A percentile compares a stretch with the other conserved stretches of the same genome.
Evolutionary conservation across 2,329 filamentous ascomycete species (phyloP).

Genomic region (Cadophora sp.): DNA sequence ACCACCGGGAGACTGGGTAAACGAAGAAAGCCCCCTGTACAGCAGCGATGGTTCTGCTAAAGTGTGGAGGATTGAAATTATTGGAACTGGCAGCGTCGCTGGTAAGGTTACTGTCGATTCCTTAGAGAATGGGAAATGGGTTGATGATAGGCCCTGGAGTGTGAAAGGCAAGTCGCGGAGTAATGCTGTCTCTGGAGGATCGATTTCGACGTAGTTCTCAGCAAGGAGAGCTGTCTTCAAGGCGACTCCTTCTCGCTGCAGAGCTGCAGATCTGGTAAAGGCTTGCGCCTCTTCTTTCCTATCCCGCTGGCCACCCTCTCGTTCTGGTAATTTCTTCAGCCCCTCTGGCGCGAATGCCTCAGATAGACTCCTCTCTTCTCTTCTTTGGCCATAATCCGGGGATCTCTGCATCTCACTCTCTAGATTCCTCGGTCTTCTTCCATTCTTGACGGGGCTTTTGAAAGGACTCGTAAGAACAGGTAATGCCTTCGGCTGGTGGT

Average conservation of each 20-base stretch:
- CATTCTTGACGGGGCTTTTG: slow-evolving; percentile 42
- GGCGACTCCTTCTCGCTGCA: slow-evolving; percentile 40
- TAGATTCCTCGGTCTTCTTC: slow-evolving; percentile 30
- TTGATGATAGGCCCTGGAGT: slow-evolving; percentile 88
- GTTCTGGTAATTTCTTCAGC: slow-evolving; percentile 46
- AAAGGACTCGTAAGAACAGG: slow-evolving; percentile 43
- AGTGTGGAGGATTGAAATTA: slow-evolving; percentile 86
- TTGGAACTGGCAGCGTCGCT: slow-evolving; percentile 77
- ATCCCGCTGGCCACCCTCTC: slow-evolving; percentile 44
- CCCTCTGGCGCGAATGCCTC: slow-evolving; percentile 63
- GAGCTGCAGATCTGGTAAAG: slow-evolving; percentile 38
- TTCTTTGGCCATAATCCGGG: slow-evolving; percentile 47
- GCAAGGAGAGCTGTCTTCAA: slow-evolving; percentile 62
- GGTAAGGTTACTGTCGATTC: slow-evolving; percentile 78
- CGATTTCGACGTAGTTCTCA: slow-evolving; percentile 61
- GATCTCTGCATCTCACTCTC: slow-evolving; percentile 35
- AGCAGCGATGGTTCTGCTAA: slow-evolving; percentile 93
- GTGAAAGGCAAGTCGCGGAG: slow-evolving; percentile 89
- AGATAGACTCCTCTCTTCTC: slow-evolving; percentile 46
- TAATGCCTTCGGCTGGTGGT: slow-evolving; percentile 52
- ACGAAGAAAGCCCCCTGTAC: slow-evolving; percentile 80
- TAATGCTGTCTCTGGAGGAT: slow-evolving; percentile 70
- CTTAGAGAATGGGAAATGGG: slow-evolving; percentile 78
- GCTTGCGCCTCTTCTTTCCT: slow-evolving; percentile 43
- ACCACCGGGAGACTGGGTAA: slow-evolving; percentile 80